Evolutionary conservation across 352 stramenopile species (phyloP).

Genomic region (Globisporangium alternatum): DNA sequence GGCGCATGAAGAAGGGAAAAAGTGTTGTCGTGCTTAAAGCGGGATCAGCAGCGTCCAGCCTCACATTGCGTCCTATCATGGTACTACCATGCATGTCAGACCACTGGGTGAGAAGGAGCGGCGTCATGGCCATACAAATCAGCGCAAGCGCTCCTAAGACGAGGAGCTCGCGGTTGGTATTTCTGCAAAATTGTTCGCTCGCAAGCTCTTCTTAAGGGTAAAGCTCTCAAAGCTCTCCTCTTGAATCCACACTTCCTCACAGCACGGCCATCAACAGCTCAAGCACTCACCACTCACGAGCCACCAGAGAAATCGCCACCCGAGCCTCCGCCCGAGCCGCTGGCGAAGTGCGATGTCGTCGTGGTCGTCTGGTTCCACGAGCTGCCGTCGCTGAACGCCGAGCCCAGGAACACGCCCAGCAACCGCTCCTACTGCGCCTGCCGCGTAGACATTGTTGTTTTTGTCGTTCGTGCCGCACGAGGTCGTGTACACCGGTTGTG

Average conservation of each 20-base stretch:
- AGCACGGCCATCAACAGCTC: neutral
- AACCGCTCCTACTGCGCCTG: slow-evolving; percentile 41
- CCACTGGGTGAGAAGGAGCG: neutral
- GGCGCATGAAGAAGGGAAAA: too few relatives aligned
- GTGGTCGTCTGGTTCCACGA: slow-evolving; percentile 12
- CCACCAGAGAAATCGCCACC: slow-evolving; percentile 47
- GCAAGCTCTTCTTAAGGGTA: too few relatives aligned
- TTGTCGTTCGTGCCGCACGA: slow-evolving; percentile 8
- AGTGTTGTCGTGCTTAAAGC: too few relatives aligned
- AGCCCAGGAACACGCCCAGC: slow-evolving; percentile 46
- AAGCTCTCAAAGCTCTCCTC: too few relatives aligned
- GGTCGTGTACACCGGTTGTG: slow-evolving; percentile 23
- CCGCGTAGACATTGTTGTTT: slow-evolving; percentile 22
- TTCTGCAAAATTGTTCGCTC: neutral
- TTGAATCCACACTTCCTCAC: too few relatives aligned
- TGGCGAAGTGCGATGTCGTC: slow-evolving; percentile 29
- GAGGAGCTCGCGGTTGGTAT: neutral
- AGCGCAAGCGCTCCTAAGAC: neutral
- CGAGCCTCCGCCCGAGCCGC: slow-evolving; percentile 26
- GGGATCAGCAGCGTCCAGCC: too few relatives aligned
- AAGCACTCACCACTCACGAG: slow-evolving; percentile 22
- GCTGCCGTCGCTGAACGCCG: slow-evolving; percentile 29
- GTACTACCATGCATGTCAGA: neutral
- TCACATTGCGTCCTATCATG: too few relatives aligned
- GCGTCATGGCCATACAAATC: neutral